A percentile compares a stretch with the other conserved stretches of the same genome.
Conservation (phyloP, 805 yeast genomes). For the Peterozyma toletana region DNA sequence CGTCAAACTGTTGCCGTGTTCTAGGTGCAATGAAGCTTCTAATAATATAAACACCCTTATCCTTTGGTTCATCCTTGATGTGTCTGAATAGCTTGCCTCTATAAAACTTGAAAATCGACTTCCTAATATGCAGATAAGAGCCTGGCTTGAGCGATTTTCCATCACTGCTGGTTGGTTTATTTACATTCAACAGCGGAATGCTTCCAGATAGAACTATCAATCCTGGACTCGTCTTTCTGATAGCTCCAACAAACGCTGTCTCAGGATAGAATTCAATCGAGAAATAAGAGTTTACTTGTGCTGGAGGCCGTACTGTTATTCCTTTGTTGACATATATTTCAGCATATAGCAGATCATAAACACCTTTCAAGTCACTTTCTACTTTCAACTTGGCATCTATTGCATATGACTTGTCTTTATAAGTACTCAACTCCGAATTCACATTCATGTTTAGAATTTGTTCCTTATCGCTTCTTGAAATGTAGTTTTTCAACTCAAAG, state of each 20-base stretch:
- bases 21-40: neutral
- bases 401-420: no score
- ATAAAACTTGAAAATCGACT: neutral
- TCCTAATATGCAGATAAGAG: no score
- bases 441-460: no score
- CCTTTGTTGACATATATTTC: neutral
- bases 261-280: conserved; percentile 15
- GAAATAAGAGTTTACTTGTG: neutral
- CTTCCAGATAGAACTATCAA: conserved; percentile 10
- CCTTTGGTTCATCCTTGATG: no score
- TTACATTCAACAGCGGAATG: conserved; percentile 33
- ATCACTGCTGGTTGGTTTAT: conserved; percentile 26
- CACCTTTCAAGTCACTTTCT: conserved; percentile 1
- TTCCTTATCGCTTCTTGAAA: no score
- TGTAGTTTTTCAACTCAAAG: no score
- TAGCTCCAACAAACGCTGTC: conserved; percentile 14
- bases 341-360: neutral
- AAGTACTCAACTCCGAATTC: no score
- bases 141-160: neutral
- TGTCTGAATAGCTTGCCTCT: neutral
- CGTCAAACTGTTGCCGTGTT: no score
- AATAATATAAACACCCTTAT: neutral
- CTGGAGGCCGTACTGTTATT: neutral
- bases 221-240: conserved; percentile 25
- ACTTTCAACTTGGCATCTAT: no score